phyloP scores from a whole-genome alignment of 2,329 filamentous ascomycete species.

The Botrytis sinoallii region DNA sequence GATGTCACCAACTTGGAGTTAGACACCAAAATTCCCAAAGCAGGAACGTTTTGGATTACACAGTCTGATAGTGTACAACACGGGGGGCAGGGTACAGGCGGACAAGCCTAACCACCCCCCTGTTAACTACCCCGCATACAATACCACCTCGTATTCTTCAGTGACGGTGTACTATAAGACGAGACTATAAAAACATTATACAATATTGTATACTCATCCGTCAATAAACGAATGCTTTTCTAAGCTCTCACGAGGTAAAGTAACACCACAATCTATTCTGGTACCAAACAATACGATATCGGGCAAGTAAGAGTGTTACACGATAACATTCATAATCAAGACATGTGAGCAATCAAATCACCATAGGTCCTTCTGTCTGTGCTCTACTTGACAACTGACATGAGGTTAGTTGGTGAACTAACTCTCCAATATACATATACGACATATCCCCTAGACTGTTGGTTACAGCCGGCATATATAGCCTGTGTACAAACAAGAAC shows the following conservation, averaged over 20 bases:
- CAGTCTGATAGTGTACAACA: background rate
- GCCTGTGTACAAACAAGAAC: too few relatives aligned
- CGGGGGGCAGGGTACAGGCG: background rate
- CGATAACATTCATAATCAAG: background rate
- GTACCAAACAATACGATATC: background rate
- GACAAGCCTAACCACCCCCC: background rate
- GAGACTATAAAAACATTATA: background rate
- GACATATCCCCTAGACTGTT: too few relatives aligned
- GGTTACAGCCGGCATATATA: too few relatives aligned
- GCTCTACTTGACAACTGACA: background rate
- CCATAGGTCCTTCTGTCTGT: background rate
- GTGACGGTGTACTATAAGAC: background rate
- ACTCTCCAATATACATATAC: background rate
- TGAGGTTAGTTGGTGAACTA: background rate
- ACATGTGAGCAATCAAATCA: background rate
- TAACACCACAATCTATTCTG: background rate
- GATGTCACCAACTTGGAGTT: background rate
- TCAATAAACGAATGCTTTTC: background rate
- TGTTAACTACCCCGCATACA: background rate
- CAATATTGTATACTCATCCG: background rate
- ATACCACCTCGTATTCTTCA: slow-evolving; percentile 9
- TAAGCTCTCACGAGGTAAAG: background rate
- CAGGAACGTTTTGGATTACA: background rate
- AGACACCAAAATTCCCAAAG: background rate
- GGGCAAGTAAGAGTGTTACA: background rate